phyloP scores from a whole-genome alignment of 2,329 filamentous ascomycete genomes.

The Pestalotiopsis sp. region DNA sequence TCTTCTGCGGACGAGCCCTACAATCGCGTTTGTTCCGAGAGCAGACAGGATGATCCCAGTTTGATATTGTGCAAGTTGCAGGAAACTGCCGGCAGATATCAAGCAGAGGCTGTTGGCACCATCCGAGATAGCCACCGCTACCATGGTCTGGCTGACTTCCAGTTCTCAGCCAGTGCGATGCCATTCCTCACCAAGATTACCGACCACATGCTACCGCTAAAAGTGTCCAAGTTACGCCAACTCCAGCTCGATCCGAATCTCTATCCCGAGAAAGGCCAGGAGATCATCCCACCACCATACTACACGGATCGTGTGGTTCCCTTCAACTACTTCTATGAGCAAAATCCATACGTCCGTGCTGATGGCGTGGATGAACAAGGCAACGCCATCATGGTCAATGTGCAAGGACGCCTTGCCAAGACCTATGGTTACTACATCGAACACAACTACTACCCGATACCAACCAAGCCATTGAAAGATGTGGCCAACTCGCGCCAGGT shows the following conservation, averaged over 20 bases:
- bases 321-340: conserved; percentile 80
- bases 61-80: conserved; percentile 64
- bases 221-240: conserved; percentile 58
- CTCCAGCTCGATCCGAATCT: conserved; percentile 70
- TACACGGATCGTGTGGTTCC: conserved; percentile 75
- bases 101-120: conserved; percentile 70
- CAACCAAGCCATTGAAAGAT: conserved; percentile 62
- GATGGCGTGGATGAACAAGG: conserved; percentile 58
- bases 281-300: conserved; percentile 79
- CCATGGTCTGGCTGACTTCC: conserved; percentile 82
- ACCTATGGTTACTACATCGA: conserved; percentile 59
- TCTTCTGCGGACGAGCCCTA: conserved; percentile 25
- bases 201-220: conserved; percentile 70
- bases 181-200: conserved; percentile 72
- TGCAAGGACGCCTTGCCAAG: conserved; percentile 36
- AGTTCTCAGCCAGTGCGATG: conserved; percentile 72
- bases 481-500: conserved; percentile 43
- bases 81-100: conserved; percentile 71
- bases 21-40: conserved; percentile 42
- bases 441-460: conserved; percentile 63
- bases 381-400: conserved; percentile 53
- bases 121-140: conserved; percentile 86
- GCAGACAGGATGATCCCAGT: conserved; percentile 54
- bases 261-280: conserved; percentile 60
- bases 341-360: conserved; percentile 77